Conservation (phyloP, 2,329 filamentous ascomycete species). For the Harringtonia lauricola region DNA sequence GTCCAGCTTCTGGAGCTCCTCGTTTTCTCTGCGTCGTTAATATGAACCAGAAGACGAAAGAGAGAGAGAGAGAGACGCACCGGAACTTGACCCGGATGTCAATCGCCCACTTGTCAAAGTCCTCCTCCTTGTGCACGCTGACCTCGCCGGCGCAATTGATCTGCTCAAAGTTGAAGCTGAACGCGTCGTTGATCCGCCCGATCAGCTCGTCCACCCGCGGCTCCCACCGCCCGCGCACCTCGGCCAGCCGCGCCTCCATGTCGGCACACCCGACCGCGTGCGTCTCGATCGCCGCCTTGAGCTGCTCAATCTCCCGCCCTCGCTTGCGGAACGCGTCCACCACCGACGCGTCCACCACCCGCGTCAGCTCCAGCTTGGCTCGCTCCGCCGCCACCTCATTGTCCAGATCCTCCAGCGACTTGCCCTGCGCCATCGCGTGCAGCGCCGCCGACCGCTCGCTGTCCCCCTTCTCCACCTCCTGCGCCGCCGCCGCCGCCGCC, state of each 20-base stretch:
- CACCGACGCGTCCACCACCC: slow-evolving; percentile 63
- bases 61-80: slow-evolving; percentile 32
- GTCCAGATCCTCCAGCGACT: slow-evolving; percentile 53
- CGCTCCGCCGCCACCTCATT: slow-evolving; percentile 63
- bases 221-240: slow-evolving; percentile 68
- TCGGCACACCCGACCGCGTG: slow-evolving; percentile 43
- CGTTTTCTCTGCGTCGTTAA: slow-evolving; percentile 50
- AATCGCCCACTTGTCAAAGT: slow-evolving; percentile 90
- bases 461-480: slow-evolving; percentile 26
- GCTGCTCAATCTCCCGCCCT: slow-evolving; percentile 54
- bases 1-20: slow-evolving; percentile 74
- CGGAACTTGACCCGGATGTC: slow-evolving; percentile 94
- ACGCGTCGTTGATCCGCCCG: slow-evolving; percentile 74
- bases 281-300: slow-evolving; percentile 45
- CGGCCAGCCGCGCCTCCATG: slow-evolving; percentile 46
- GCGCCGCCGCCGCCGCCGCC: slow-evolving; percentile 20
- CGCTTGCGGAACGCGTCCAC: slow-evolving; percentile 70
- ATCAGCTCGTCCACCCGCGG: slow-evolving; percentile 70
- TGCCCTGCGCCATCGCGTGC: slow-evolving; percentile 31
- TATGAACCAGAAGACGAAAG: neutral
- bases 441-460: slow-evolving; percentile 30
- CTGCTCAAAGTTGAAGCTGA: slow-evolving; percentile 84
- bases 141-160: slow-evolving; percentile 94
- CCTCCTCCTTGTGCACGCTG: slow-evolving; percentile 73
- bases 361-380: slow-evolving; percentile 68